Conservation (phyloP, 164 flowering plant genomes). For the Kingdonia uniflora region DNA sequence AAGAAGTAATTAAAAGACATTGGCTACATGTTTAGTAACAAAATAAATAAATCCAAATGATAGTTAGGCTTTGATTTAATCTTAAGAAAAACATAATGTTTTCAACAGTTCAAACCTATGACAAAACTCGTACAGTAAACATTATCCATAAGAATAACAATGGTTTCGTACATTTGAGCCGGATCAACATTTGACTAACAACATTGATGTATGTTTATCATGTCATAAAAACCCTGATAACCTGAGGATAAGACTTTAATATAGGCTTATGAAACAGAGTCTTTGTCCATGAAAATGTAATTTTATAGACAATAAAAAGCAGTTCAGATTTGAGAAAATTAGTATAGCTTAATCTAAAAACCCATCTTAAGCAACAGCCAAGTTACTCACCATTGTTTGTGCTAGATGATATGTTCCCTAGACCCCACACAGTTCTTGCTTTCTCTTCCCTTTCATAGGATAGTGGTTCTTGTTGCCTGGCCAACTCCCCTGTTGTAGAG, state of each 20-base stretch:
- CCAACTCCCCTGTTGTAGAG: conserved; percentile 15
- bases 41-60: no score
- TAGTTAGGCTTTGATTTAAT: no score
- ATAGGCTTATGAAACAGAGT: not conserved
- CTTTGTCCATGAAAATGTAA: no score
- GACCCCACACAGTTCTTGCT: conserved; percentile 22
- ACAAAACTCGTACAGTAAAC: no score
- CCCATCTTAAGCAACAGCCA: not conserved
- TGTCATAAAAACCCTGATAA: not conserved
- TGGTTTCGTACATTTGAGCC: no score
- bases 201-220: no score
- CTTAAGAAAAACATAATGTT: no score
- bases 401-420: conserved; percentile 13
- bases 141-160: no score
- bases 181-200: no score
- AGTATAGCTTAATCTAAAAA: not conserved
- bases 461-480: conserved; percentile 2
- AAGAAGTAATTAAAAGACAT: not conserved
- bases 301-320: not conserved
- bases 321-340: not conserved
- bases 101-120: no score
- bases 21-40: not conserved
- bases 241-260: not conserved
- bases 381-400: conserved; percentile 13
- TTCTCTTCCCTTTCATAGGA: conserved; percentile 32